phyloP scores from a whole-genome alignment of 805 yeast species.

The Saccharomycopsis babjevae region DNA sequence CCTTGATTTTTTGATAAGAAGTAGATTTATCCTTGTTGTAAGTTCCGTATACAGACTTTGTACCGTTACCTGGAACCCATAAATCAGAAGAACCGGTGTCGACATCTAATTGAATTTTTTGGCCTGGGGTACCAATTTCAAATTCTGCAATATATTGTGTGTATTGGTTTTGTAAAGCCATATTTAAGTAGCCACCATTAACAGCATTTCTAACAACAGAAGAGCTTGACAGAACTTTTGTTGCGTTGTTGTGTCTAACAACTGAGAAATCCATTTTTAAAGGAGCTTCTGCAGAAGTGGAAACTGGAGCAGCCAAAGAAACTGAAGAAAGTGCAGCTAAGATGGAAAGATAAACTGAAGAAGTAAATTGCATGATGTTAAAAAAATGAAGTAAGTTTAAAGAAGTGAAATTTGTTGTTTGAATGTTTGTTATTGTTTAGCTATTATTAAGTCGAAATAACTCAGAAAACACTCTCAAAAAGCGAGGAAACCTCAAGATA shows the following conservation, averaged over 20 bases:
- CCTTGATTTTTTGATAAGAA: conserved; percentile 26
- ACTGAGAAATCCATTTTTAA: conserved; percentile 13
- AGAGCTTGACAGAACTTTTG: background rate
- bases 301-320: conserved; percentile 13
- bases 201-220: conserved; percentile 5
- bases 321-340: conserved; percentile 12
- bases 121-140: conserved; percentile 23
- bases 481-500: too few relatives aligned
- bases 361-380: conserved; percentile 2
- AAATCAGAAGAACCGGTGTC: conserved; percentile 28
- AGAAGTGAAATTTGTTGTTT: background rate
- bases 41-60: conserved; percentile 27
- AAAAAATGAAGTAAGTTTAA: background rate
- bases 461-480: too few relatives aligned
- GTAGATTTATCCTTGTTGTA: conserved; percentile 27
- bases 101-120: conserved; percentile 21
- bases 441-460: too few relatives aligned
- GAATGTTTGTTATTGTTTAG: too few relatives aligned
- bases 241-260: conserved; percentile 6
- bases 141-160: conserved; percentile 22
- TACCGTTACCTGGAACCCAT: conserved; percentile 21
- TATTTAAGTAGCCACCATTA: conserved; percentile 2
- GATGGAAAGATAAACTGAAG: conserved; percentile 1
- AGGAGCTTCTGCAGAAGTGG: conserved; percentile 3
- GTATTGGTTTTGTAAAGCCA: conserved; percentile 11